Conservation (phyloP, 805 yeast genomes). For the Cyberlindnera mycetangii region DNA sequence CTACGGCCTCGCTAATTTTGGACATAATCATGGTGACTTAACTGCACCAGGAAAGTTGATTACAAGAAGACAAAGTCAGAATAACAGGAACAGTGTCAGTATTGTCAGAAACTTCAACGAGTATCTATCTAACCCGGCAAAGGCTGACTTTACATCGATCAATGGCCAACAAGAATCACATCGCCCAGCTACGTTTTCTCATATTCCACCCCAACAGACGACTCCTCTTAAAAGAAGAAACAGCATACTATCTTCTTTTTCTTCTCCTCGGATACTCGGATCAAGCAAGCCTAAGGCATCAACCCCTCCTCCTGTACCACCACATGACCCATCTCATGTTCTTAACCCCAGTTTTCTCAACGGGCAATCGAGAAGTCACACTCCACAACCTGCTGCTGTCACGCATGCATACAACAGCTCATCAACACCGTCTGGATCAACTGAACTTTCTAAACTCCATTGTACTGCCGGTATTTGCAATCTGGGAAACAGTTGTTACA, state of each 20-base stretch:
- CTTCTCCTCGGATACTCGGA: conserved; percentile 2
- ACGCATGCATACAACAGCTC: background rate
- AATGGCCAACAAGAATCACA: conserved; percentile 11
- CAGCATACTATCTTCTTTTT: conserved; percentile 9
- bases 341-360: background rate
- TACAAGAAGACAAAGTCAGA: conserved; percentile 12
- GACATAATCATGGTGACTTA: conserved; percentile 23
- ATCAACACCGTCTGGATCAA: background rate
- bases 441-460: conserved; percentile 14
- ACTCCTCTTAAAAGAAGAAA: conserved; percentile 9
- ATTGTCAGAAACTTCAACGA: conserved; percentile 18
- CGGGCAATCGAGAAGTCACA: conserved; percentile 2
- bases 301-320: conserved; percentile 3
- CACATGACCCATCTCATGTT: background rate
- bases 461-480: conserved; percentile 72
- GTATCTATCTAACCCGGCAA: conserved; percentile 18
- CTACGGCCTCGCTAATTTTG: conserved; percentile 17
- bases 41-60: conserved; percentile 14
- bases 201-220: conserved; percentile 6
- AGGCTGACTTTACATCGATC: conserved; percentile 18
- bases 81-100: background rate
- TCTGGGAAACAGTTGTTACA: conserved; percentile 88
- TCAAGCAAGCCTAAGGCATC: conserved; percentile 1
- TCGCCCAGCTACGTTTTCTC: background rate
- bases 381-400: conserved; percentile 12